phyloP scores from a whole-genome alignment of 768 basidiomycete species.

The Boletus barrowsii region DNA sequence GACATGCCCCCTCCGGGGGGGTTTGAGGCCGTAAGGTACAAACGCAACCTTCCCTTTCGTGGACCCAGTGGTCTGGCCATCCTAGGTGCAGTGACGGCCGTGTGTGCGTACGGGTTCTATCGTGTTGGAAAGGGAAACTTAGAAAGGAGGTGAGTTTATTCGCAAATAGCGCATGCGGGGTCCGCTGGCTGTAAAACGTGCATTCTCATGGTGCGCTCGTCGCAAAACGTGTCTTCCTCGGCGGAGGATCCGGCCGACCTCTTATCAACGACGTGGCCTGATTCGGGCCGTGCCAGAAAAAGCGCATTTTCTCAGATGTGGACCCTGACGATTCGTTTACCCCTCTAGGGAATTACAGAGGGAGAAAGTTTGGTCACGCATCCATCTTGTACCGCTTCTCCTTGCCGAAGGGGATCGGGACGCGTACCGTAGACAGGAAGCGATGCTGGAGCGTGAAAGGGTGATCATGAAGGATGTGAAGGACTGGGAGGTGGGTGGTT shows the following conservation, averaged over 20 bases:
- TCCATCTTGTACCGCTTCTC: conserved; percentile 88
- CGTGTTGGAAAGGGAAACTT: conserved; percentile 86
- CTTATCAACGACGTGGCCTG: conserved; percentile 41
- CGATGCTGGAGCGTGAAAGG: conserved; percentile 73
- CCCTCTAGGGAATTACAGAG: conserved; percentile 81
- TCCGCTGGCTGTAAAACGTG: conserved; percentile 74
- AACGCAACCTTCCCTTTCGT: conserved; percentile 88
- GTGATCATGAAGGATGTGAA: conserved; percentile 94
- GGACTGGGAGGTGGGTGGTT: conserved; percentile 83
- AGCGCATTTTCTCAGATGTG: conserved; percentile 41
- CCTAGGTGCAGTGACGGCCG: conserved; percentile 78
- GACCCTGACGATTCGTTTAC: conserved; percentile 31
- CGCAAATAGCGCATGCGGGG: conserved; percentile 24
- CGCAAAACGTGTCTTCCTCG: conserved; percentile 61
- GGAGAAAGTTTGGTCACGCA: conserved; percentile 93
- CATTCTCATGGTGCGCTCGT: conserved; percentile 51
- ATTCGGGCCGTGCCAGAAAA: conserved; percentile 43
- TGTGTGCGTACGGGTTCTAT: conserved; percentile 92
- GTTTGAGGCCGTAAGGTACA: conserved; percentile 91
- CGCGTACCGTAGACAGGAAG: conserved; percentile 74
- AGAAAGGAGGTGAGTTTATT: conserved; percentile 78
- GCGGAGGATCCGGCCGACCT: conserved; percentile 46
- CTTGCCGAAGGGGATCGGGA: conserved; percentile 94
- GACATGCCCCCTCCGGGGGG: conserved; percentile 96
- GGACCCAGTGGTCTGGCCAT: conserved; percentile 83